Evolutionary conservation across 1,139 yeast genomes (phyloP), one percentile per base, ranked within the genome.

Genomic region (Hanseniaspora gamundiae): DNA sequence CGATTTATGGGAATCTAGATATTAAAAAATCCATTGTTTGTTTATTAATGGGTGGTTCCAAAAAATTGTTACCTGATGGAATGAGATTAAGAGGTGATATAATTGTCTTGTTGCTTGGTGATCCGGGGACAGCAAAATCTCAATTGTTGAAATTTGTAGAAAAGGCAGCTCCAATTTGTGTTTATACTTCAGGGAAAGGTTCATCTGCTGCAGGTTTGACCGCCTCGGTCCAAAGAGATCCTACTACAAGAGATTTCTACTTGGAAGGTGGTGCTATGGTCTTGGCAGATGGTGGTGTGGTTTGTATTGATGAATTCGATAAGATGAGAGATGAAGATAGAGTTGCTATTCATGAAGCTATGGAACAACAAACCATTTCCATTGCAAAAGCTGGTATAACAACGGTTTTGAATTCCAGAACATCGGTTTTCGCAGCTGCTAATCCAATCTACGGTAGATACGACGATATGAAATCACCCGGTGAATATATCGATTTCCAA

Each of bases 251-350:
- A 51, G 98, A 91, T 55, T 91, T 91, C 60, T 91, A 84, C 61
- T 69, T 91, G 47, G 99, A 91, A 73, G 98, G 99, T 49, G 99
- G 99, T 65, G 99, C 99, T 10, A 87, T 91, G 97, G 98, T 91
- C 17, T 70, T 91, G 46, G 98, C 99, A 0, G 99, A 91, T 66
- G 97, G 98, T 36, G 99, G 99, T 54, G 96, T 91, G 42, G 97
- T 91, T 41, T 91, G 98, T 73, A 93, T 91, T 59, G 99, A 91
- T 70, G 99, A 91, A 70, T 91, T 91, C 59, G 99, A 91, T 66
- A 91, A 91, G 67, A 91, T 91, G 99, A 74, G 97, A 64, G 99
- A 93, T 59, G 98, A 91, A 62, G 98, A 93, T 64, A 75, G 99
- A 62, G 98, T 91, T 33, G 98, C 98, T 0, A 93, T 91, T 55